Evolutionary conservation across 345 rosid species (phyloP).

Genomic region (Camelina sativa): DNA sequence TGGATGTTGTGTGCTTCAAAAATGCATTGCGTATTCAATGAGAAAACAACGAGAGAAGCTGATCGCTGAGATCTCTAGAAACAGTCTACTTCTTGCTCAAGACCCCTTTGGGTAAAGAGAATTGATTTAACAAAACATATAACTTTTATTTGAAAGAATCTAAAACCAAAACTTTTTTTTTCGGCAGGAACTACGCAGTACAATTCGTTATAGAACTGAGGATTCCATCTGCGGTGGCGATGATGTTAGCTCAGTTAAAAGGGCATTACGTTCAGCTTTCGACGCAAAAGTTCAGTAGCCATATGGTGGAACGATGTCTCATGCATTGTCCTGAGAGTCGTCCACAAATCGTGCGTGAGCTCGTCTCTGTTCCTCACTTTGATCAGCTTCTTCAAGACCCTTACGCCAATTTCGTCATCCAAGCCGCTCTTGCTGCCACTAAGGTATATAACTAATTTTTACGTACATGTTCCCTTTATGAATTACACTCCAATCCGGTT

Average conservation of each 20-base stretch:
- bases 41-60: constrained; percentile 52
- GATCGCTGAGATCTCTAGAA: constrained; percentile 51
- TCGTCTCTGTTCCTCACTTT: constrained; percentile 51
- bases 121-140: not conserved
- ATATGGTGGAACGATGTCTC: constrained; percentile 61
- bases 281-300: constrained; percentile 60
- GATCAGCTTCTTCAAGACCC: constrained; percentile 66
- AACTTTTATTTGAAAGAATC: not conserved
- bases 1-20: constrained; percentile 70
- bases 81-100: constrained; percentile 59
- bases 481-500: not conserved
- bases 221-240: constrained; percentile 48
- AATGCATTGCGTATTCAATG: constrained; percentile 57
- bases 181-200: constrained; percentile 61
- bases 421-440: constrained; percentile 53
- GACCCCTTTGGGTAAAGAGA: constrained; percentile 57
- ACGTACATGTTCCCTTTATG: not conserved
- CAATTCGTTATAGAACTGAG: constrained; percentile 60
- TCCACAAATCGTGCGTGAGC: constrained; percentile 52
- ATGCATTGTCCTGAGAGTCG: constrained; percentile 47
- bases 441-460: constrained; percentile 42
- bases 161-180: not conserved
- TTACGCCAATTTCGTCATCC: constrained; percentile 61
- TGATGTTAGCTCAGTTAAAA: constrained; percentile 55
- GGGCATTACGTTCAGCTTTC: constrained; percentile 65